phyloP scores from a whole-genome alignment of 2,329 filamentous ascomycete genomes.

The Venturia asperata region DNA sequence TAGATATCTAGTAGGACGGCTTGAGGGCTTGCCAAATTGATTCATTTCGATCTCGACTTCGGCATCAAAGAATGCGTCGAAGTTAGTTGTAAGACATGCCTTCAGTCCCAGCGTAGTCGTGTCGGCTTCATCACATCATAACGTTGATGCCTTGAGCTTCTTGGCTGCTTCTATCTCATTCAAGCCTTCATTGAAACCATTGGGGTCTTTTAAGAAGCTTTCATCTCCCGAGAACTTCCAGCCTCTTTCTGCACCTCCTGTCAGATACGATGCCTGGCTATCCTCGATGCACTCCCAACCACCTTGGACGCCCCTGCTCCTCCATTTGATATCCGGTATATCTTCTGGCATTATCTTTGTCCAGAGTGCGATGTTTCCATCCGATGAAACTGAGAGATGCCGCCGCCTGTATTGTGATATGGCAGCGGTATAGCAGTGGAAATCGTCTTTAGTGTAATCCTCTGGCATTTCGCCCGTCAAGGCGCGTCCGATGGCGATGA shows the following conservation, averaged over 20 bases:
- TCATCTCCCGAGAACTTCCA: conserved; percentile 50
- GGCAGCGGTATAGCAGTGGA: conserved; percentile 75
- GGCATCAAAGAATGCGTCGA: no score
- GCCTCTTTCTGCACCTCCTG: conserved; percentile 73
- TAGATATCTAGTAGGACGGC: no score
- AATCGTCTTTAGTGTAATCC: conserved; percentile 67
- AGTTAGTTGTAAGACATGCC: no score
- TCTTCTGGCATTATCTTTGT: conserved; percentile 27
- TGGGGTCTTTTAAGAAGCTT: conserved; percentile 16
- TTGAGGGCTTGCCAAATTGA: no score
- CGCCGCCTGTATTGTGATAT: conserved; percentile 60
- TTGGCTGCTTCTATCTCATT: conserved; percentile 12
- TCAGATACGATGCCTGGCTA: conserved; percentile 78
- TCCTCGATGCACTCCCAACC: conserved; percentile 76
- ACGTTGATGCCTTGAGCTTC: conserved; percentile 17
- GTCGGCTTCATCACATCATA: conserved; percentile 19
- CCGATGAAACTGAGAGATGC: conserved; percentile 22
- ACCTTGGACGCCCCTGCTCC: conserved; percentile 57
- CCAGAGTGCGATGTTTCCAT: conserved; percentile 26
- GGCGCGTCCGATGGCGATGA: conserved; percentile 78
- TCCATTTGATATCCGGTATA: conserved; percentile 47
- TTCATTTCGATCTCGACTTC: no score
- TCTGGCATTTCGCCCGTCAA: conserved; percentile 72
- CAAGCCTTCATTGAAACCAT: conserved; percentile 16
- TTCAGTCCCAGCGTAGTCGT: not conserved